Evolutionary conservation across 2,329 filamentous ascomycete species (phyloP).

Genomic region (Magnaporthiopsis rhizophila): DNA sequence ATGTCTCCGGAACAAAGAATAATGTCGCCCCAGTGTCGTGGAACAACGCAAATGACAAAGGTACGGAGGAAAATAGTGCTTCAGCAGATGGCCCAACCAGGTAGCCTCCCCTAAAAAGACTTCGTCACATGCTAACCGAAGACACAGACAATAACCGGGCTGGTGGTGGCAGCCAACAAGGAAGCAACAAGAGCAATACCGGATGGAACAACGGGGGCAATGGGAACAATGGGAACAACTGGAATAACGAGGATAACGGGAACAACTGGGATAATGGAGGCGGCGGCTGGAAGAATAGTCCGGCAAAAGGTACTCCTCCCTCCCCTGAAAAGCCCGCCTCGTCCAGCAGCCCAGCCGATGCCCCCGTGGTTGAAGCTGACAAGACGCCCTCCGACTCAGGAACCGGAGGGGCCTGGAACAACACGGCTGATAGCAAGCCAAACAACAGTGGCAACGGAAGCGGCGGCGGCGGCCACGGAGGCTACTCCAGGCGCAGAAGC

Average conservation of each 20-base stretch:
- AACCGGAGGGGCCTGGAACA: not conserved
- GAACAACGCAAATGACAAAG: not conserved
- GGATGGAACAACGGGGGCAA: constrained; percentile 2
- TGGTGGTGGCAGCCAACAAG: not conserved
- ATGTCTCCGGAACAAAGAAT: not conserved
- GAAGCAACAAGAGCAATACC: not conserved
- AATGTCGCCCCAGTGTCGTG: not conserved
- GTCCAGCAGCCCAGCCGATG: not conserved
- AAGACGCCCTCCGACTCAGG: constrained; percentile 3
- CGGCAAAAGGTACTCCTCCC: constrained; percentile 2
- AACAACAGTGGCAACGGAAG: constrained; percentile 1
- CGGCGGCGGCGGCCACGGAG: not conserved
- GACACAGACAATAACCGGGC: constrained; percentile 1
- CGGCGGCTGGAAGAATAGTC: constrained; percentile 1
- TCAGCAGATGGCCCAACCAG: not conserved
- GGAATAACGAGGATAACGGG: not conserved
- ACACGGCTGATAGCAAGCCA: not conserved
- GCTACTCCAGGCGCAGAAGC: not conserved
- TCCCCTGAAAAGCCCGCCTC: not conserved
- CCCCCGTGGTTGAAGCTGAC: not conserved
- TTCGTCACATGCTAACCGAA: constrained; percentile 2
- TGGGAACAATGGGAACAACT: not conserved
- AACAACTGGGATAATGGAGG: not conserved
- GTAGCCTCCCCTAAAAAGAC: too few relatives aligned
- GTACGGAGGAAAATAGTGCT: not conserved